phyloP scores from a whole-genome alignment of 345 rosid species.

The Sisymbrium altissimum region DNA sequence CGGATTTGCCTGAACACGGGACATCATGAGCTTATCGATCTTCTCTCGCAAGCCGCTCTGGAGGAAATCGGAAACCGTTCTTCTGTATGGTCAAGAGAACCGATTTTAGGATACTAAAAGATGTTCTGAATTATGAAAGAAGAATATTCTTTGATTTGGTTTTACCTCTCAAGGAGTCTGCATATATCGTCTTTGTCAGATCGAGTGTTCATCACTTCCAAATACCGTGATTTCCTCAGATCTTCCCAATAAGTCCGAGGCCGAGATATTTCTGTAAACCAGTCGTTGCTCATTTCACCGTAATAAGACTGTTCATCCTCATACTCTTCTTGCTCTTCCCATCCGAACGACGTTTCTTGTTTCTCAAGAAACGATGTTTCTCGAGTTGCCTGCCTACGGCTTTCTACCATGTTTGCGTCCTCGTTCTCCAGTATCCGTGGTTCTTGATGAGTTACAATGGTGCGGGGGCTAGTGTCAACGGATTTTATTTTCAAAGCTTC shows the following conservation, averaged over 20 bases:
- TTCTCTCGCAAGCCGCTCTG: constrained; percentile 63
- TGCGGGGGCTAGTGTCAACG: not conserved
- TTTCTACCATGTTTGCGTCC: not conserved
- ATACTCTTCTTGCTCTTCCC: constrained; percentile 39
- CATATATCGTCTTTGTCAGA: constrained; percentile 61
- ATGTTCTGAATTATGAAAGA: not conserved
- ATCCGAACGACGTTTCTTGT: constrained; percentile 17
- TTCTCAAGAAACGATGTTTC: constrained; percentile 6
- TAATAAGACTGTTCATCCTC: constrained; percentile 27
- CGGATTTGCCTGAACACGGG: constrained; percentile 45
- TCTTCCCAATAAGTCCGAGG: constrained; percentile 89
- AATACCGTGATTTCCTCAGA: constrained; percentile 62
- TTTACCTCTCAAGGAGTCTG: constrained; percentile 69
- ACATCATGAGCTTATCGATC: constrained; percentile 59
- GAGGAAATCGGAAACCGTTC: constrained; percentile 70
- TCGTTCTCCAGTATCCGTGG: not conserved
- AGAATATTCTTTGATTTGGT: not conserved
- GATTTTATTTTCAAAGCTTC: constrained; percentile 8
- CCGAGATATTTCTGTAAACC: constrained; percentile 68
- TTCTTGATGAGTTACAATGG: not conserved
- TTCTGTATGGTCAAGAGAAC: constrained; percentile 41
- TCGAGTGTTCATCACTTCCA: constrained; percentile 51
- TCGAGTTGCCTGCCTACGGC: not conserved
- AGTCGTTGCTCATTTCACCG: constrained; percentile 44
- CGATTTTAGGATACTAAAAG: not conserved